phyloP scores from a whole-genome alignment of 805 yeast species.

The Kazachstania viticola region DNA sequence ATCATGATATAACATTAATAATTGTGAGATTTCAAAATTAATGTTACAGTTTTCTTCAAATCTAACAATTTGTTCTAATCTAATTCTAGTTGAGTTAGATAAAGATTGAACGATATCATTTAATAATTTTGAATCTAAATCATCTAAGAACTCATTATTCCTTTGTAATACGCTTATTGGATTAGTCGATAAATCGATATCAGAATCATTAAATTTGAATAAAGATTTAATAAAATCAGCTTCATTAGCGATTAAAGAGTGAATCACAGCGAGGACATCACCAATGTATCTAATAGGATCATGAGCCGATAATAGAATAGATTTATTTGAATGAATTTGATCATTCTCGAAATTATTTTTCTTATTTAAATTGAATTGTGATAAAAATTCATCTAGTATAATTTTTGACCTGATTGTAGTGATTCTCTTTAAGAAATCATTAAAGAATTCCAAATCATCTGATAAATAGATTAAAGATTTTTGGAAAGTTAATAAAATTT shows the following conservation, averaged over 20 bases:
- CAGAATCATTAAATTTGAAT: slow-evolving; percentile 31
- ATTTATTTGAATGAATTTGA: slow-evolving; percentile 28
- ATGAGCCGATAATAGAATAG: slow-evolving; percentile 55
- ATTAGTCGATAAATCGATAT: slow-evolving; percentile 6
- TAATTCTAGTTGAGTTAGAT: slow-evolving; percentile 44
- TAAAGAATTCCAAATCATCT: slow-evolving; percentile 39
- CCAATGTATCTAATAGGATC: slow-evolving; percentile 79
- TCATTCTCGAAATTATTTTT: slow-evolving; percentile 9
- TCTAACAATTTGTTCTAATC: slow-evolving; percentile 57
- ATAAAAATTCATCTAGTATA: slow-evolving; percentile 55
- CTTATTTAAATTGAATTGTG: slow-evolving; percentile 34
- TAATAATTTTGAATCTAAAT: slow-evolving; percentile 18
- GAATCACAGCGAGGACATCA: slow-evolving; percentile 80
- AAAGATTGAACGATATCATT: slow-evolving; percentile 24
- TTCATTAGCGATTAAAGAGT: slow-evolving; percentile 78
- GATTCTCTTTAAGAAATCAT: slow-evolving; percentile 49
- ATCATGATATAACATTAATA: slow-evolving; percentile 54
- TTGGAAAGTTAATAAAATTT: slow-evolving; percentile 19
- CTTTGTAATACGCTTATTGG: slow-evolving; percentile 13
- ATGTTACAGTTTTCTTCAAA: slow-evolving; percentile 47
- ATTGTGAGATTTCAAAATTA: slow-evolving; percentile 47
- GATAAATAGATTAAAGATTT: slow-evolving; percentile 26
- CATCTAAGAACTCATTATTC: slow-evolving; percentile 13
- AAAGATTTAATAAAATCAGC: slow-evolving; percentile 59
- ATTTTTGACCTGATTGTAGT: slow-evolving; percentile 55